A percentile compares a stretch with the other conserved stretches of the same genome.
Conservation (phyloP, 352 stramenopile genomes). For the Thraustochytrium sp. region DNA sequence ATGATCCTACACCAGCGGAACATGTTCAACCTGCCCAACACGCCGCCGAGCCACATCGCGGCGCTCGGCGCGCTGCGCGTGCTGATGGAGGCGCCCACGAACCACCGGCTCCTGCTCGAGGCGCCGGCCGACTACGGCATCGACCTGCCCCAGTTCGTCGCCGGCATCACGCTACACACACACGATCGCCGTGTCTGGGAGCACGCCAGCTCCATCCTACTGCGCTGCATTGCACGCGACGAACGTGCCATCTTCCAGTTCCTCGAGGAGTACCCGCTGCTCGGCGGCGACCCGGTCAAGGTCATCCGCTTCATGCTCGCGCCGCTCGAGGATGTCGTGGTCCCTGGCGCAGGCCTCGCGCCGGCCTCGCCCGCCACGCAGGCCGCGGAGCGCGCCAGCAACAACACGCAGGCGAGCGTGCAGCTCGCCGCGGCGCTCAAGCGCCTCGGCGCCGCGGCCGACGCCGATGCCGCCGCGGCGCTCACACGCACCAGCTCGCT, state of each 20-base stretch:
- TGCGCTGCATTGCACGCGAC: slow-evolving; percentile 10
- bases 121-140: neutral
- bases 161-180: neutral
- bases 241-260: slow-evolving; percentile 10
- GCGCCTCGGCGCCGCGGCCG: neutral
- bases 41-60: neutral
- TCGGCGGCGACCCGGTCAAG: slow-evolving; percentile 1
- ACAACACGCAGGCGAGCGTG: no score
- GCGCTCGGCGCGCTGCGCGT: slow-evolving; percentile 23
- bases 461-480: neutral
- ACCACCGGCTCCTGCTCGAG: slow-evolving; percentile 1
- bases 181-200: slow-evolving; percentile 5
- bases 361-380: neutral
- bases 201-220: neutral
- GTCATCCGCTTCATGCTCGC: neutral
- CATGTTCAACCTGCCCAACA: neutral
- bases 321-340: neutral
- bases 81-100: neutral
- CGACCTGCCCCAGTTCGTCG: slow-evolving; percentile 7
- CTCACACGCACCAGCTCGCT: neutral
- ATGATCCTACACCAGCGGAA: slow-evolving; percentile 8
- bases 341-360: neutral
- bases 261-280: neutral
- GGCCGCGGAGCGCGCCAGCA: neutral
- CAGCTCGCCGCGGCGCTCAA: neutral